Base-by-base conservation (phyloP, 176 grass and related monocot genomes). In the Triticum aestivum region DNA sequence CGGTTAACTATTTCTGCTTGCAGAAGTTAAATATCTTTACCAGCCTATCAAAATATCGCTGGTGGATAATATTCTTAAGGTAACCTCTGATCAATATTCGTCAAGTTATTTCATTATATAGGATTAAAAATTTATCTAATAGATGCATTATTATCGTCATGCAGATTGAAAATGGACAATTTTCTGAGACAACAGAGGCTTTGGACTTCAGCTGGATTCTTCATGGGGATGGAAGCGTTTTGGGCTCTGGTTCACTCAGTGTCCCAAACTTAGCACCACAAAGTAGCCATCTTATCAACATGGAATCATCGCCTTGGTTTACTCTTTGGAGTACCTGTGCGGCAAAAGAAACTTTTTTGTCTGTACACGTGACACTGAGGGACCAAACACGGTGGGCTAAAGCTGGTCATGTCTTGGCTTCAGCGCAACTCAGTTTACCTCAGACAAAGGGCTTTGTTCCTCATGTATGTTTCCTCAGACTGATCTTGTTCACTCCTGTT, bases 11-110 rank as follows among this genome's bases (percentile, higher is more conserved):
- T 20, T 75, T 89, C 86, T 88, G 51, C n/a, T 73, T 89, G 73
- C 91, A 98, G 96, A 98, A 75, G 90, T 98, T 82, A 98, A 98
- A 84, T 98, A 94, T 87, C 83, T 95, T 82, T 91, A 98, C 90
- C 96, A 98, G 74, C 91, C 93, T 86, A 85, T 98, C 79, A 94
- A 98, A 86, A 83, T 94, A 68, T 86, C 73, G 18, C 84, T 87
- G 84, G 59, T 73, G 27, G 91, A 92, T 80, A 81, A 66, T n/a
- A 78, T 81, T 35, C 85, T 98, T 71, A 87, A 98, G 96, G 96
- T 92, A 98, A 35, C 79, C 61, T 82, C 21, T 85, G 8, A 27
- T 90, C 13, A 26, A 3, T 85, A 68, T 71, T 38, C 8, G 10
- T 62, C 2, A 32, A 52, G 49, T 78, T 63, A 37, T 70, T 89